These are phyloP conservation scores for Ambrosia artemisiifolia DNA, from an alignment of 129 eudicot genomes.

Conservation along the genomic window DNA sequence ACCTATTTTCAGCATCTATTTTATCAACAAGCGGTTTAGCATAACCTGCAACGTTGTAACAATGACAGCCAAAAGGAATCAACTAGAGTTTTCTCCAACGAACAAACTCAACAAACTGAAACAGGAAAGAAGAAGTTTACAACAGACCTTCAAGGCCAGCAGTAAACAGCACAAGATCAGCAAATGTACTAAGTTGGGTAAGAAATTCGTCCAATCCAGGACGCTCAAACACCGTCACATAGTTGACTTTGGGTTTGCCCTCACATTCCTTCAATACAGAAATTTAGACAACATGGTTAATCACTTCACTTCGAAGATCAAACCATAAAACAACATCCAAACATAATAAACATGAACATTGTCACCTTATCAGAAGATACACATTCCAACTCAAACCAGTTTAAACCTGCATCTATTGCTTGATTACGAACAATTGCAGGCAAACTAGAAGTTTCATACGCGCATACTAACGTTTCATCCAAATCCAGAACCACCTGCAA, in stretches of 20 bases:
- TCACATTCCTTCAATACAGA: conserved; percentile 67
- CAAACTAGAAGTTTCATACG: conserved; percentile 89
- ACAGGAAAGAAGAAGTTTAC: neutral
- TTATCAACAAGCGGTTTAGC: conserved; percentile 97
- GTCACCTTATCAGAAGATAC: conserved; percentile 85
- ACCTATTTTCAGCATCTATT: conserved; percentile 69
- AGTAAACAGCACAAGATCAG: conserved; percentile 87
- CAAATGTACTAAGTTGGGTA: conserved; percentile 76
- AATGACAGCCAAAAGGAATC: conserved; percentile 9
- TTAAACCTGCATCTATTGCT: conserved; percentile 90
- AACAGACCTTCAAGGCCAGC: conserved; percentile 96
- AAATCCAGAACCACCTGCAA: conserved; percentile 97
- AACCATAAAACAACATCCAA: neutral
- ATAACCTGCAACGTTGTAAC: conserved; percentile 56
- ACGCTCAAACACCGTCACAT: conserved; percentile 96
- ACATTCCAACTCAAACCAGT: conserved; percentile 98
- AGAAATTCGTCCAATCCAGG: conserved; percentile 90
- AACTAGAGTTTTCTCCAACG: neutral
- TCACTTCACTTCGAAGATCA: neutral
- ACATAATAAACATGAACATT: conserved; percentile 4
- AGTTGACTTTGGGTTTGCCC: conserved; percentile 93
- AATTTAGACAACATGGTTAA: conserved; percentile 4
- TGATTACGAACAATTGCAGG: conserved; percentile 76
- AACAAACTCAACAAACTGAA: neutral
- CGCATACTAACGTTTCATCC: conserved; percentile 95